phyloP scores from a whole-genome alignment of 2,329 filamentous ascomycete genomes.

The Salinomyces thailandicus region DNA sequence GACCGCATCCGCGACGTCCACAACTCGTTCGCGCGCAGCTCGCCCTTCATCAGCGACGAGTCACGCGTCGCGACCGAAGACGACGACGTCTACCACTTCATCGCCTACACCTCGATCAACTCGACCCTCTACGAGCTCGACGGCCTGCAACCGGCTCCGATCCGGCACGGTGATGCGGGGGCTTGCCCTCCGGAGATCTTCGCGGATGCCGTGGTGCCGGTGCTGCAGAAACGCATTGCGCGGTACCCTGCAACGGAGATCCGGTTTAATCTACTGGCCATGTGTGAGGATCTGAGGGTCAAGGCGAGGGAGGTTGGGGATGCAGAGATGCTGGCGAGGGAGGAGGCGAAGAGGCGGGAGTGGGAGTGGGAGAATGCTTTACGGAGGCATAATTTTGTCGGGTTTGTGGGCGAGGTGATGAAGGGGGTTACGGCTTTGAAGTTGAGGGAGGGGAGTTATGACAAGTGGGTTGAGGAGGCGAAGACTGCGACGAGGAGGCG shows the following conservation, averaged over 20 bases:
- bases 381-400: slow-evolving; percentile 88
- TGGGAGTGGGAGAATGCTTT: slow-evolving; percentile 96
- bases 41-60: slow-evolving; percentile 88
- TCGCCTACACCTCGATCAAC: slow-evolving; percentile 79
- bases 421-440: slow-evolving; percentile 75
- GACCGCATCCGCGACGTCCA: slow-evolving; percentile 54
- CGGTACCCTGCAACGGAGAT: slow-evolving; percentile 83
- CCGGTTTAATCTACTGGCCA: slow-evolving; percentile 88
- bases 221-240: slow-evolving; percentile 71
- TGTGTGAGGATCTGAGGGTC: slow-evolving; percentile 72
- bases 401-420: slow-evolving; percentile 81
- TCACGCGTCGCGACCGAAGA: slow-evolving; percentile 58
- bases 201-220: slow-evolving; percentile 70
- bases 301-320: slow-evolving; percentile 75
- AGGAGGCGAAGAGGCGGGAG: slow-evolving; percentile 71
- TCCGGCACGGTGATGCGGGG: slow-evolving; percentile 59
- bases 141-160: slow-evolving; percentile 84
- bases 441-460: slow-evolving; percentile 55
- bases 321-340: slow-evolving; percentile 61
- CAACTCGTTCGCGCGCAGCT: slow-evolving; percentile 81
- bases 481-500: slow-evolving; percentile 46
- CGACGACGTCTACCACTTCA: slow-evolving; percentile 95
- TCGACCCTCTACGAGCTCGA: slow-evolving; percentile 86
- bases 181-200: slow-evolving; percentile 68
- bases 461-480: slow-evolving; percentile 61